Percentiles rank a stretch among this genome's conserved stretches.
These are phyloP conservation scores for Xerocomus spinulosus DNA, from an alignment of 768 basidiomycete genomes.

Conservation along the genomic window DNA sequence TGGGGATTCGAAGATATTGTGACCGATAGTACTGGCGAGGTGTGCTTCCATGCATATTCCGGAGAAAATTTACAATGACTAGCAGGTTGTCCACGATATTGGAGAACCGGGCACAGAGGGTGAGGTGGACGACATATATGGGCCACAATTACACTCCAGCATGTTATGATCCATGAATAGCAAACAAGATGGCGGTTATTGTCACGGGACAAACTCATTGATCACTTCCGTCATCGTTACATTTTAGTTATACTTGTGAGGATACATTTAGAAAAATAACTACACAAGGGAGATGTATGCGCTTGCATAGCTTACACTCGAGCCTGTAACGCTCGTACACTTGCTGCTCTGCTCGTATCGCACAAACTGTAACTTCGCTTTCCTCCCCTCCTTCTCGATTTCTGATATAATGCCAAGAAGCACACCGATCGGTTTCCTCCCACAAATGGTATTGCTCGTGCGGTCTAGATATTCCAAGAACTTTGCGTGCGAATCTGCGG, in stretches of 20 bases:
- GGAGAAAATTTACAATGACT: not conserved
- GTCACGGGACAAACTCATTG: no score
- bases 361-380: conserved; percentile 65
- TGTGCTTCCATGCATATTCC: conserved; percentile 25
- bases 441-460: conserved; percentile 96
- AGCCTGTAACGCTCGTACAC: conserved; percentile 63
- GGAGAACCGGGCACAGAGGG: conserved; percentile 66
- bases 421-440: conserved; percentile 92
- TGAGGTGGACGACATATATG: conserved; percentile 53
- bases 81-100: conserved; percentile 63
- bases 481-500: conserved; percentile 48
- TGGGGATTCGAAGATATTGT: conserved; percentile 81
- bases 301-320: conserved; percentile 96
- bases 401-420: conserved; percentile 70
- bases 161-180: conserved; percentile 12
- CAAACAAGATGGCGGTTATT: no score
- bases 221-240: no score
- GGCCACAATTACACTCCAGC: conserved; percentile 38
- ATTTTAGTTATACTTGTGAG: not conserved
- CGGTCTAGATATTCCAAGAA: conserved; percentile 65
- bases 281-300: conserved; percentile 62
- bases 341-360: conserved; percentile 90
- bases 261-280: not conserved
- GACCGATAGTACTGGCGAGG: conserved; percentile 51
- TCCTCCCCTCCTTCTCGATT: conserved; percentile 42